phyloP scores from a whole-genome alignment of 495 filamentous ascomycete species.

The Penicillium daleae region DNA sequence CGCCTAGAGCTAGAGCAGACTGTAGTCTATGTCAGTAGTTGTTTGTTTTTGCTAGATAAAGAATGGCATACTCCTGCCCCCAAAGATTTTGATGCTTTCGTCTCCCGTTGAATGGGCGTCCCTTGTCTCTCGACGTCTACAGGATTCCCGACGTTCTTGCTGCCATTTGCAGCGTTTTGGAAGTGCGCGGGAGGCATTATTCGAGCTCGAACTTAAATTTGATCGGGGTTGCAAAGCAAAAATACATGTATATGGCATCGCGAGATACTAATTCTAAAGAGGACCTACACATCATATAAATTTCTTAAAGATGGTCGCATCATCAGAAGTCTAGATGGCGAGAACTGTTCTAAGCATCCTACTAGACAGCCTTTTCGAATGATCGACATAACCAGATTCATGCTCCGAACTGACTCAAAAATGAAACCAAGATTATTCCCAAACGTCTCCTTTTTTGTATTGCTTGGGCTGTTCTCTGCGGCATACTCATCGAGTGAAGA shows the following conservation, averaged over 20 bases:
- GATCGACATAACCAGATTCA: slow-evolving; percentile 4
- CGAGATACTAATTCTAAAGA: not conserved
- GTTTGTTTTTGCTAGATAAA: not conserved
- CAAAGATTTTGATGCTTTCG: slow-evolving; percentile 22
- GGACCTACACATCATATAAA: not conserved
- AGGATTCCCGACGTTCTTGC: slow-evolving; percentile 10
- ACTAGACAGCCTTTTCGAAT: not conserved
- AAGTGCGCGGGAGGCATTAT: slow-evolving; percentile 15
- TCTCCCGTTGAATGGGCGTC: not conserved
- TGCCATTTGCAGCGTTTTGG: slow-evolving; percentile 14
- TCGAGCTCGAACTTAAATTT: not conserved
- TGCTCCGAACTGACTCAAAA: not conserved
- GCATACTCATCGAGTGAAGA: not conserved
- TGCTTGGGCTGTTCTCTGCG: not conserved
- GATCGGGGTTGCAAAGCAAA: not conserved
- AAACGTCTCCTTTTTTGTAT: not conserved
- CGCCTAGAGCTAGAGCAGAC: slow-evolving; percentile 54
- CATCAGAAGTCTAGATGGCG: not conserved
- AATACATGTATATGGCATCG: not conserved
- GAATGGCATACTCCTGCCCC: slow-evolving; percentile 31
- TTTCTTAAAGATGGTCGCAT: not conserved
- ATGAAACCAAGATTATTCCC: not conserved
- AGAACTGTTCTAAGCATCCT: not conserved
- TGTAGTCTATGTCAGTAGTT: slow-evolving; percentile 19
- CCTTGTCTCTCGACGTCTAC: slow-evolving; percentile 29